phyloP scores from a whole-genome alignment of 1,284 basidiomycete species.

The Sporisorium iseilematis-ciliati region DNA sequence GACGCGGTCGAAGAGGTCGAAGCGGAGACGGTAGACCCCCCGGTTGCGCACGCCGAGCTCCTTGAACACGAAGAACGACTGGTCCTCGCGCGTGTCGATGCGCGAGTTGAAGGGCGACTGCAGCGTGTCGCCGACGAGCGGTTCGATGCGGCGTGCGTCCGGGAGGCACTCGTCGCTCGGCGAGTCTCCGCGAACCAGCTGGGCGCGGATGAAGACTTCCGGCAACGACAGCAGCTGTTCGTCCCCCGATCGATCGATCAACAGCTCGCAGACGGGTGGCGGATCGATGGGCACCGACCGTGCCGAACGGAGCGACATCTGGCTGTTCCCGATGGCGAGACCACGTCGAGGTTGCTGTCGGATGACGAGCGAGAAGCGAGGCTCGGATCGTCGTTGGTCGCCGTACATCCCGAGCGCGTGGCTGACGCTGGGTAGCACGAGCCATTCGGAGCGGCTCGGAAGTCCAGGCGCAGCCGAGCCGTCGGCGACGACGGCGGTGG shows the following conservation, averaged over 20 bases:
- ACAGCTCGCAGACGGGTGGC: slow-evolving; percentile 52
- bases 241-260: slow-evolving; percentile 43
- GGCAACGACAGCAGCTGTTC: slow-evolving; percentile 51
- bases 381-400: slow-evolving; percentile 20
- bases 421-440: slow-evolving; percentile 38
- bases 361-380: slow-evolving; percentile 49
- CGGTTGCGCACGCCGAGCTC: slow-evolving; percentile 53
- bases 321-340: slow-evolving; percentile 49
- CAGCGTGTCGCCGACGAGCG: slow-evolving; percentile 44
- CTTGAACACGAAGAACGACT: slow-evolving; percentile 59
- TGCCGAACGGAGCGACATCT: slow-evolving; percentile 48
- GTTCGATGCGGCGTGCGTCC: slow-evolving; percentile 34
- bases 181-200: slow-evolving; percentile 31
- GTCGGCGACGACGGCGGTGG: not conserved
- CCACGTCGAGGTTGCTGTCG: slow-evolving; percentile 52
- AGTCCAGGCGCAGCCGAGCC: not conserved
- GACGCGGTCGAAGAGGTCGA: slow-evolving; percentile 52
- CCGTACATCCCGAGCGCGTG: slow-evolving; percentile 33
- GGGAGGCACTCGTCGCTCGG: slow-evolving; percentile 37
- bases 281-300: slow-evolving; percentile 50
- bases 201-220: slow-evolving; percentile 44
- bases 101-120: slow-evolving; percentile 44
- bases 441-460: slow-evolving; percentile 34
- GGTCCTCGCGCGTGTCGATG: slow-evolving; percentile 49
- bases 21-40: slow-evolving; percentile 52